These are phyloP conservation scores for Candida methanosorbosa DNA, from an alignment of 805 yeast species.

Conservation along the genomic window DNA sequence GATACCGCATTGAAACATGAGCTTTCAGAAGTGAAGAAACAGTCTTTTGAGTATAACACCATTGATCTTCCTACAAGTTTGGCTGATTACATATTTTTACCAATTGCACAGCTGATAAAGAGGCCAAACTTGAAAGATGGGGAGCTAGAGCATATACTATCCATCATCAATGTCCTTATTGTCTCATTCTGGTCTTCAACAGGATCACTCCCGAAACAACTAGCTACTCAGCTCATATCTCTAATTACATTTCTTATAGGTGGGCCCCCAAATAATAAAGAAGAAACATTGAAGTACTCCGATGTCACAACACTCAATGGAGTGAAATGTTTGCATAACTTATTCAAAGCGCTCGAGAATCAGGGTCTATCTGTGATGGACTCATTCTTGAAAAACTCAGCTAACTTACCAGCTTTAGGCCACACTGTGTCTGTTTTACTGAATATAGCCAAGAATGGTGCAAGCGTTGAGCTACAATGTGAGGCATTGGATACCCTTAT, in stretches of 20 bases:
- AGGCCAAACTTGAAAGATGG: constrained; percentile 35
- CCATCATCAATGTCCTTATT: constrained; percentile 36
- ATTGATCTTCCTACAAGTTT: no score
- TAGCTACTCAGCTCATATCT: constrained; percentile 39
- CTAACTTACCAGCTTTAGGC: constrained; percentile 35
- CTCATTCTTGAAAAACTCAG: constrained; percentile 21
- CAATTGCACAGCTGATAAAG: constrained; percentile 45
- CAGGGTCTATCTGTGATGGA: constrained; percentile 17
- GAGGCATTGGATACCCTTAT: constrained; percentile 24
- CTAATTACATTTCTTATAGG: constrained; percentile 37
- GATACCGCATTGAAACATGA: constrained; percentile 14
- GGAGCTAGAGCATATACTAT: constrained; percentile 35
- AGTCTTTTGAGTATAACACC: no score
- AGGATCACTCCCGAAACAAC: constrained; percentile 25
- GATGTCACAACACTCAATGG: constrained; percentile 31
- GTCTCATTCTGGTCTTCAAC: constrained; percentile 36
- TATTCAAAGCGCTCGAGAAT: constrained; percentile 23
- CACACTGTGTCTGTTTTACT: constrained; percentile 38
- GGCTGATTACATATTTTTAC: constrained; percentile 58
- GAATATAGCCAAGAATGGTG: constrained; percentile 15
- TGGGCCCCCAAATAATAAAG: constrained; percentile 30
- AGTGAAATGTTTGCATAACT: constrained; percentile 18
- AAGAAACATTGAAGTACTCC: constrained; percentile 17
- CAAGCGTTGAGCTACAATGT: neutral
- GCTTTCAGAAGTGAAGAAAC: no score